Conservation (phyloP, 768 basidiomycete genomes). For the Russula virescens region DNA sequence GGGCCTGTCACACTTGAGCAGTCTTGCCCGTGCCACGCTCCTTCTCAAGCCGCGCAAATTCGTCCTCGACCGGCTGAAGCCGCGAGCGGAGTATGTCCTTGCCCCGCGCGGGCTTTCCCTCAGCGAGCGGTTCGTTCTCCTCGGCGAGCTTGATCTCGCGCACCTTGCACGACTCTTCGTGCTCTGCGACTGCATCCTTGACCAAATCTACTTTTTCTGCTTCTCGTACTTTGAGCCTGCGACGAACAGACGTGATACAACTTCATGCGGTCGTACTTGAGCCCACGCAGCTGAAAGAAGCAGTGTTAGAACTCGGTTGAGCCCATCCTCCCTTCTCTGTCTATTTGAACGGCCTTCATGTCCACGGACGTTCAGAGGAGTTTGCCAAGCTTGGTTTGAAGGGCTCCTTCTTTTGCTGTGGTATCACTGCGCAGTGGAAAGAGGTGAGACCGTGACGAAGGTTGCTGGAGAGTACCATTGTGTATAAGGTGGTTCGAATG, state of each 20-base stretch:
- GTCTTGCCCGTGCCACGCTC: slow-evolving; percentile 80
- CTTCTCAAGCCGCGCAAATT: slow-evolving; percentile 66
- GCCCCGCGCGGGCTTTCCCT: slow-evolving; percentile 53
- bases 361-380: too few relatives aligned
- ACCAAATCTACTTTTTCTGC: slow-evolving; percentile 85
- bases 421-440: too few relatives aligned
- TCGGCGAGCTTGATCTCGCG: slow-evolving; percentile 89
- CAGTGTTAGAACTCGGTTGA: not conserved
- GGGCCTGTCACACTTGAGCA: slow-evolving; percentile 59
- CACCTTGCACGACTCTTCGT: slow-evolving; percentile 71
- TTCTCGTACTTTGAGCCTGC: slow-evolving; percentile 79
- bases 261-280: slow-evolving; percentile 98
- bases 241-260: slow-evolving; percentile 79
- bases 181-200: slow-evolving; percentile 78
- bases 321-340: too few relatives aligned
- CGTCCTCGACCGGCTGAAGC: slow-evolving; percentile 63
- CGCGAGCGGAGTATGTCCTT: slow-evolving; percentile 63
- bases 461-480: too few relatives aligned
- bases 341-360: too few relatives aligned
- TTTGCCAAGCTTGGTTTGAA: too few relatives aligned
- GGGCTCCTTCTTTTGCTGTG: too few relatives aligned
- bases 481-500: too few relatives aligned
- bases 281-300: slow-evolving; percentile 56
- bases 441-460: too few relatives aligned
- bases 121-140: slow-evolving; percentile 81